Evolutionary conservation across 768 basidiomycete genomes (phyloP).

Genomic region (Xerocomus spinulosus): DNA sequence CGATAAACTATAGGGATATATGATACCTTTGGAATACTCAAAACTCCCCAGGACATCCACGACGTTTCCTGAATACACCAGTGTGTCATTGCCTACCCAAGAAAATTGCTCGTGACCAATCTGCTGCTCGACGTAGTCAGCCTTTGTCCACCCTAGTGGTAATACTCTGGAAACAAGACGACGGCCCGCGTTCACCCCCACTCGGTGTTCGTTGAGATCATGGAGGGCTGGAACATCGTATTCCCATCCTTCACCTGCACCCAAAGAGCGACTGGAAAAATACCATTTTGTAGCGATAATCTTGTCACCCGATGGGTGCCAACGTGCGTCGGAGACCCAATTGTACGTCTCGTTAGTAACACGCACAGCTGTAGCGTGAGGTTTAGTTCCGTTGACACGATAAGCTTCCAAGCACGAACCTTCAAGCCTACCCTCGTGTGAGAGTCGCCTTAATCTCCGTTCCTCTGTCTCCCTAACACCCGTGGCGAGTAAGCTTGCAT

Average conservation of each 20-base stretch:
- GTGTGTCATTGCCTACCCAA: slow-evolving; percentile 52
- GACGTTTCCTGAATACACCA: slow-evolving; percentile 68
- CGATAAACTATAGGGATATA: neutral
- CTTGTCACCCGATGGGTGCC: slow-evolving; percentile 60
- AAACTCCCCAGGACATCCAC: slow-evolving; percentile 44
- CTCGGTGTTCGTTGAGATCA: slow-evolving; percentile 14
- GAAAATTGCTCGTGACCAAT: slow-evolving; percentile 71
- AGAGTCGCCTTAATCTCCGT: slow-evolving; percentile 45
- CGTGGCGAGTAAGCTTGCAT: slow-evolving; percentile 43
- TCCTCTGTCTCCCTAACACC: slow-evolving; percentile 50
- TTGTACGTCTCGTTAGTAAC: slow-evolving; percentile 75
- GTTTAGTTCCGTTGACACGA: neutral
- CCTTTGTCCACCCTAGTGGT: slow-evolving; percentile 56
- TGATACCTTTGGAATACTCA: slow-evolving; percentile 60
- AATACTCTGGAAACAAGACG: slow-evolving; percentile 53
- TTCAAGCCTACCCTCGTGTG: slow-evolving; percentile 56
- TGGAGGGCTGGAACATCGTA: slow-evolving; percentile 43
- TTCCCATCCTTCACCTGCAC: slow-evolving; percentile 73
- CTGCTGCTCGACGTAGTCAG: slow-evolving; percentile 62
- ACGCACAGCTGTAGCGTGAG: slow-evolving; percentile 31
- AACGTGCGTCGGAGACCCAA: slow-evolving; percentile 65
- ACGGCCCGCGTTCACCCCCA: slow-evolving; percentile 41
- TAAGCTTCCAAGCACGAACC: slow-evolving; percentile 15
- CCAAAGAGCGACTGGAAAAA: slow-evolving; percentile 56
- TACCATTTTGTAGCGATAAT: slow-evolving; percentile 80